Evolutionary conservation across 2,329 filamentous ascomycete species (phyloP), one percentile per base, ranked within the genome.

Genomic region (Cyanodermella asteris): DNA sequence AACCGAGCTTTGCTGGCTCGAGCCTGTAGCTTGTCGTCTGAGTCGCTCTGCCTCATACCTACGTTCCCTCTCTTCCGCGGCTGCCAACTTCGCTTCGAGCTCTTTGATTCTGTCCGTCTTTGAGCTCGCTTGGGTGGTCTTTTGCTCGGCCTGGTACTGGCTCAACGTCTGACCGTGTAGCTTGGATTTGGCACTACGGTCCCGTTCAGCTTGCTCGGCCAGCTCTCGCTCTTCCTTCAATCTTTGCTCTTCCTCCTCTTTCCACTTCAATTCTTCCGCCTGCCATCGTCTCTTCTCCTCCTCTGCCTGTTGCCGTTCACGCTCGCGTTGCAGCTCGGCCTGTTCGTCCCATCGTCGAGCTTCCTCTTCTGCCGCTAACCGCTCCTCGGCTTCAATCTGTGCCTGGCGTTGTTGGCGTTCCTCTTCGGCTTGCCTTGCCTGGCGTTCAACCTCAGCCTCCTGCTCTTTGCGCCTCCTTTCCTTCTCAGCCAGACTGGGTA

Each of bases 401-500:
- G 51, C 43, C 18, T 47, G 53, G 20, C 50, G 50, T 29, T 51
- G 53, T 11, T 49, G 35, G 33, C 64, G 60, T 5, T 52, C 54
- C 31, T 66, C 60, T 34, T 68, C 61, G 6, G 51, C 51, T 28
- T 59, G 49, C 13, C 51, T 36, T 21, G 50, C 53, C 25, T 54
- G 38, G 13, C 53, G 50, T 34, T 64, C 60, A 28, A 63, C 61
- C 39, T 67, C 64, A 6, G 50, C 53, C 18, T 55, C 55, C 35
- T 59, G 56, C 38, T 71, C 64, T 27, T 53, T 55, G 23, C 61
- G 53, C 35, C 53, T 53, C 22, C 73, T 73, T 47, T 91, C 76
- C 51, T 91, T 93, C 38, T 91, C 82, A 3, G 72, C 75, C 34
- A 81, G 38, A 42, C 59, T 84, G 2, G 82, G 81, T 7, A 94